These are phyloP conservation scores for Pseudogymnoascus sp. DNA, from an alignment of 2,329 filamentous ascomycete genomes.

Conservation along the genomic window DNA sequence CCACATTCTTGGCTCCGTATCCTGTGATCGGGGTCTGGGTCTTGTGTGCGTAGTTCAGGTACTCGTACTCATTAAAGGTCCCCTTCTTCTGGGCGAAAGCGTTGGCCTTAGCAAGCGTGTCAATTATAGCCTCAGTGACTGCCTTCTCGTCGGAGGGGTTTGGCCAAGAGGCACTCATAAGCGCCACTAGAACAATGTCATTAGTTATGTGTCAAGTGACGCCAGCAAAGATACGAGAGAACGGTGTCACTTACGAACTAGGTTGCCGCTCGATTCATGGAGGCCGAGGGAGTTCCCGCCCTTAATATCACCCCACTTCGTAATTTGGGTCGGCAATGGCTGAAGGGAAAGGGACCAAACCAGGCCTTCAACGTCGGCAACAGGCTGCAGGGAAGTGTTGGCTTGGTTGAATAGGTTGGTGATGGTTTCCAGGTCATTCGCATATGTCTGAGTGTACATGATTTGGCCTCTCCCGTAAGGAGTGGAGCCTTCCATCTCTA, in stretches of 20 bases:
- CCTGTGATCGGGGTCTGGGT: conserved; percentile 38
- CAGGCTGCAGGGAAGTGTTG: background rate
- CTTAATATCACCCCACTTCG: conserved; percentile 12
- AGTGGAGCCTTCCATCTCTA: conserved; percentile 11
- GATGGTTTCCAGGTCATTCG: conserved; percentile 5
- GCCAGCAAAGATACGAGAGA: background rate
- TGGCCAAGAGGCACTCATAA: conserved; percentile 9
- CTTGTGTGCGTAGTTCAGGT: conserved; percentile 42
- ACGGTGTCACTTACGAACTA: conserved; percentile 2
- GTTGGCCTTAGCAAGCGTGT: background rate
- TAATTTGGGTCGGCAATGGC: conserved; percentile 13
- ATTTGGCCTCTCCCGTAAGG: conserved; percentile 7
- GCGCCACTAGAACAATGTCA: background rate
- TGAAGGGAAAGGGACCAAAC: conserved; percentile 4
- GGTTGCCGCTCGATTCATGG: conserved; percentile 12
- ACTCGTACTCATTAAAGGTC: conserved; percentile 22
- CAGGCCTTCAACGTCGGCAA: conserved; percentile 2
- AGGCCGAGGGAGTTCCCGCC: conserved; percentile 15
- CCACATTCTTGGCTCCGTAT: conserved; percentile 39
- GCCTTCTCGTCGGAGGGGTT: conserved; percentile 4
- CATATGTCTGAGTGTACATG: conserved; percentile 14
- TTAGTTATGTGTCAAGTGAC: background rate
- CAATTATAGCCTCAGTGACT: background rate
- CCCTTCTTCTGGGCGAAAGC: background rate
- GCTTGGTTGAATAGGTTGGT: conserved; percentile 11